These are phyloP conservation scores for Flagelloscypha sp. DNA, from an alignment of 768 basidiomycete genomes.

Conservation along the genomic window DNA sequence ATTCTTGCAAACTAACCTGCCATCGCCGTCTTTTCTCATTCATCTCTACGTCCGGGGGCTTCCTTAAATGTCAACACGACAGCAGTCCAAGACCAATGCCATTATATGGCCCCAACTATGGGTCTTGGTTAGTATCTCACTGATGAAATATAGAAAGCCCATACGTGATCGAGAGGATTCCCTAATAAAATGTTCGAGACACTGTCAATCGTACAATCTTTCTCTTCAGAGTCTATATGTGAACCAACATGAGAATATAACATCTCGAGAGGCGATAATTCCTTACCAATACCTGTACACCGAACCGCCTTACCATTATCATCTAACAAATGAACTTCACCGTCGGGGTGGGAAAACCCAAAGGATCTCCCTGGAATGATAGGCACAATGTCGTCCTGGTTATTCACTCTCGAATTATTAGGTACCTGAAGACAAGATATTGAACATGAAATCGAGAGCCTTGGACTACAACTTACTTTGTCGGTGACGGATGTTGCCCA, in stretches of 20 bases:
- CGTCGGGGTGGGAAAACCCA: conserved; percentile 42
- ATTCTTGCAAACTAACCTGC: too few relatives aligned
- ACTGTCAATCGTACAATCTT: conserved; percentile 35
- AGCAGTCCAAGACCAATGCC: too few relatives aligned
- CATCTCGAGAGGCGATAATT: background rate
- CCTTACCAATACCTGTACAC: conserved; percentile 37
- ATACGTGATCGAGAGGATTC: conserved; percentile 37
- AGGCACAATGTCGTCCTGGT: conserved; percentile 40
- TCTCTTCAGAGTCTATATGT: conserved; percentile 23
- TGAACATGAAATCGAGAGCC: too few relatives aligned
- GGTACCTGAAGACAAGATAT: conserved; percentile 22
- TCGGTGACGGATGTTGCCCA: too few relatives aligned
- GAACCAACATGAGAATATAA: background rate
- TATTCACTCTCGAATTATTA: conserved; percentile 33
- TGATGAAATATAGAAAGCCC: too few relatives aligned
- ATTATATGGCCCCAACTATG: too few relatives aligned
- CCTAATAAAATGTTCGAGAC: conserved; percentile 37
- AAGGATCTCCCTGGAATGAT: conserved; percentile 45
- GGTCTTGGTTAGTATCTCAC: too few relatives aligned
- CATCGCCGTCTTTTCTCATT: too few relatives aligned
- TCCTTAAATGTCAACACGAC: too few relatives aligned
- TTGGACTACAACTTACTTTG: too few relatives aligned
- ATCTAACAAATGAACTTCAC: conserved; percentile 49
- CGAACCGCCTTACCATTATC: conserved; percentile 25
- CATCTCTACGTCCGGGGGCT: too few relatives aligned